Conservation (phyloP, 257 asterid species). For the Ligustrum vulgare region DNA sequence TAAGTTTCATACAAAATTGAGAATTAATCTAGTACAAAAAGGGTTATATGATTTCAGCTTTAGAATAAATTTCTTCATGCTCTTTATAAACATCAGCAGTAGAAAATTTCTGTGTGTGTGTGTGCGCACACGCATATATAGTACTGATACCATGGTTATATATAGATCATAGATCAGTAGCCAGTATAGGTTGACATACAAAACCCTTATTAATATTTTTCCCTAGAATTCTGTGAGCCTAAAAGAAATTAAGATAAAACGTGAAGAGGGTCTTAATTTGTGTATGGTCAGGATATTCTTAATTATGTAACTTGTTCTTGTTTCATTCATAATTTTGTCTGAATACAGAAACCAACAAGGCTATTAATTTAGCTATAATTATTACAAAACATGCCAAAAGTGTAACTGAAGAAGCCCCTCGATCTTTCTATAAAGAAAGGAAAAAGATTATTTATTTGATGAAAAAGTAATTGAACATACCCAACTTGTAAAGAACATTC, state of each 20-base stretch:
- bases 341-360: background rate
- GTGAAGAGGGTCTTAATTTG: background rate
- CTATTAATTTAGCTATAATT: slow-evolving; percentile 6
- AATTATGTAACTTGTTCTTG: background rate
- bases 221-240: background rate
- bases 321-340: slow-evolving; percentile 23
- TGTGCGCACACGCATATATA: too few relatives aligned
- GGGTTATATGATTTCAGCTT: background rate
- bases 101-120: too few relatives aligned
- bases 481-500: background rate
- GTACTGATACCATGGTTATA: background rate
- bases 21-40: background rate
- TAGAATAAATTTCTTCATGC: background rate
- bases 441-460: background rate
- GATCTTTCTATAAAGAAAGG: background rate
- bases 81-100: too few relatives aligned
- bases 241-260: background rate
- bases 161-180: background rate
- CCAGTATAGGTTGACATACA: background rate
- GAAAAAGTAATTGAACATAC: background rate
- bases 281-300: background rate
- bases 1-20: background rate
- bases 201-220: background rate
- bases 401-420: background rate
- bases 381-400: background rate